Conservation (phyloP, 345 rosid species). For the Linum tenue region DNA sequence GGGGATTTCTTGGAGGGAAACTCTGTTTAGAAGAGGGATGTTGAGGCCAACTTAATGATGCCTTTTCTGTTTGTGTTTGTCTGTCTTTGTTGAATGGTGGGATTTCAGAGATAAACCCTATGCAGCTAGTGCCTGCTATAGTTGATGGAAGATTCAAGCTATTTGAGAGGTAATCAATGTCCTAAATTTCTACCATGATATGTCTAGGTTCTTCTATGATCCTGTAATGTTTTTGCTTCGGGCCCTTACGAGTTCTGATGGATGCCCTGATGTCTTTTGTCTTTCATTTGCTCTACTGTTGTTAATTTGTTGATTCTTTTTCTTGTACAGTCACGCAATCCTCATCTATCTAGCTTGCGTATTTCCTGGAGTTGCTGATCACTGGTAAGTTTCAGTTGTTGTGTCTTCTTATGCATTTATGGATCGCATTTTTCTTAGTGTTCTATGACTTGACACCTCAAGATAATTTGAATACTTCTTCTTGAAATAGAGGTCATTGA, state of each 20-base stretch:
- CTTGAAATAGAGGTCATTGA: neutral
- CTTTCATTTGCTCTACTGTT: neutral
- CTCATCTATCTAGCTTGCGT: slow-evolving; percentile 61
- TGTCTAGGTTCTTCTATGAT: neutral
- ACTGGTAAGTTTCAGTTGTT: slow-evolving; percentile 40
- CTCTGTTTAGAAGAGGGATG: neutral
- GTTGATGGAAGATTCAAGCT: slow-evolving; percentile 73
- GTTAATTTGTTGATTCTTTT: neutral
- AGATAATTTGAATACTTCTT: neutral
- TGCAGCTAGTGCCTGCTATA: slow-evolving; percentile 60
- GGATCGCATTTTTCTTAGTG: neutral
- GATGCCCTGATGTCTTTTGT: neutral
- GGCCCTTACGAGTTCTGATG: neutral
- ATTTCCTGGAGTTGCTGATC: slow-evolving; percentile 77
- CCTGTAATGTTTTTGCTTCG: neutral
- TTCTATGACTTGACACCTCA: neutral
- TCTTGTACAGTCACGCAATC: slow-evolving; percentile 65
- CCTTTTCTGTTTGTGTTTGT: neutral
- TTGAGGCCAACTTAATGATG: neutral
- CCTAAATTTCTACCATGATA: neutral
- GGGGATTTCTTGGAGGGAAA: neutral
- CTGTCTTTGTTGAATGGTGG: slow-evolving; percentile 2
- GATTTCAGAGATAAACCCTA: slow-evolving; percentile 59
- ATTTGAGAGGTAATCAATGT: slow-evolving; percentile 58
- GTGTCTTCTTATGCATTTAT: neutral